A percentile compares a stretch with the other conserved stretches of the same genome.
Conservation (phyloP, 352 stramenopile species). For the Phytophthora constricta region DNA sequence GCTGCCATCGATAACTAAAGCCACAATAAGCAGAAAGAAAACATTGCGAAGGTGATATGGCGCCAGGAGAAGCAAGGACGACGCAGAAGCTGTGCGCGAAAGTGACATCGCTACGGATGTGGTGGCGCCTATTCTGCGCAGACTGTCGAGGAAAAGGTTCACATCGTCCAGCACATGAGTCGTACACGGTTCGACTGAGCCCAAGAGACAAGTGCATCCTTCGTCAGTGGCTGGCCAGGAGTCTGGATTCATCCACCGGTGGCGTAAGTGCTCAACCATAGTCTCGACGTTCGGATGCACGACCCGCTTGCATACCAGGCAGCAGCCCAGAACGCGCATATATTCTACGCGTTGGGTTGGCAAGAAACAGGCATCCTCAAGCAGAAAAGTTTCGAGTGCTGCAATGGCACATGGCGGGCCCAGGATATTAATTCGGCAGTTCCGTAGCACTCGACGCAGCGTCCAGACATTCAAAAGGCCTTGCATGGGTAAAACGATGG, state of each 20-base stretch:
- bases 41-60: constrained; percentile 48
- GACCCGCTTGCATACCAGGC: constrained; percentile 53
- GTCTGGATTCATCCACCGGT: constrained; percentile 43
- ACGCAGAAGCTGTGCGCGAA: background rate
- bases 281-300: constrained; percentile 69
- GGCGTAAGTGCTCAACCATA: constrained; percentile 54
- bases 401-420: constrained; percentile 44
- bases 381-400: constrained; percentile 45
- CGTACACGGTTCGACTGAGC: constrained; percentile 22
- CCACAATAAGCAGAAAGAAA: constrained; percentile 50
- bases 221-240: constrained; percentile 41
- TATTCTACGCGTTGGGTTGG: constrained; percentile 60
- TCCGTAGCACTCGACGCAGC: constrained; percentile 46
- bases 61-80: constrained; percentile 17
- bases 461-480: constrained; percentile 56
- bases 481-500: constrained; percentile 59
- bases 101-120: background rate
- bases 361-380: constrained; percentile 25
- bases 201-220: constrained; percentile 37
- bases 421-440: constrained; percentile 61
- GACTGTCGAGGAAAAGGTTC: constrained; percentile 34
- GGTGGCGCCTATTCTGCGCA: constrained; percentile 23
- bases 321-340: constrained; percentile 49
- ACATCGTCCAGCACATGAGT: constrained; percentile 47
- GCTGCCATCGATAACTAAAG: constrained; percentile 51